Conservation (phyloP, 2,329 filamentous ascomycete genomes). For the Ceratocystis harringtonii region DNA sequence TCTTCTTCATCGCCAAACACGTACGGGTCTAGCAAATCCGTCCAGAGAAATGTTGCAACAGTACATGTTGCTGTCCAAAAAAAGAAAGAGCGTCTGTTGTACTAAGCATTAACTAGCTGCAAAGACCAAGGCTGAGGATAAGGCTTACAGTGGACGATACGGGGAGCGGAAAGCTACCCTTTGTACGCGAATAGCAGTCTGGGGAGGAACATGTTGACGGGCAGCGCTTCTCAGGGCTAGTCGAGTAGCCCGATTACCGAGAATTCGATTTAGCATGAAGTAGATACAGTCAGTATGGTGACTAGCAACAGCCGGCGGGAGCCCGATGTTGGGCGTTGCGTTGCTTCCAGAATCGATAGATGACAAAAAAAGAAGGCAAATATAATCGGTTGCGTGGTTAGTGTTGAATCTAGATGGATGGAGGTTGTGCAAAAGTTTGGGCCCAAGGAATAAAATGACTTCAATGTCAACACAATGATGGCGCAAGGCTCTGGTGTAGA, state of each 20-base stretch:
- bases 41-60: conserved; percentile 10
- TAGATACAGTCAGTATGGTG: neutral
- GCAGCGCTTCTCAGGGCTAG: conserved; percentile 15
- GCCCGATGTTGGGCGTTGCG: neutral
- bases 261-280: conserved; percentile 11
- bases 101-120: neutral
- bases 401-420: too few relatives aligned
- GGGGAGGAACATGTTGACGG: conserved; percentile 14
- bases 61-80: neutral
- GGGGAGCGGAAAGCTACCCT: conserved; percentile 13
- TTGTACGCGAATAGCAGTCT: conserved; percentile 14
- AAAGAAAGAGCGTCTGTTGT: conserved; percentile 9
- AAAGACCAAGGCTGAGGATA: too few relatives aligned
- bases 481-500: conserved; percentile 3
- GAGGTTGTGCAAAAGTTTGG: too few relatives aligned
- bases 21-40: conserved; percentile 14
- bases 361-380: neutral
- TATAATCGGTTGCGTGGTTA: too few relatives aligned
- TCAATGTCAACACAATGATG: neutral
- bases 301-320: neutral
- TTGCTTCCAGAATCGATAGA: neutral
- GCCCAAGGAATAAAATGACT: too few relatives aligned
- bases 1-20: conserved; percentile 15
- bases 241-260: conserved; percentile 12
- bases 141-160: conserved; percentile 12